Base-by-base conservation (phyloP, 345 rosid species). In the Psidium friedrichsthalianum region DNA sequence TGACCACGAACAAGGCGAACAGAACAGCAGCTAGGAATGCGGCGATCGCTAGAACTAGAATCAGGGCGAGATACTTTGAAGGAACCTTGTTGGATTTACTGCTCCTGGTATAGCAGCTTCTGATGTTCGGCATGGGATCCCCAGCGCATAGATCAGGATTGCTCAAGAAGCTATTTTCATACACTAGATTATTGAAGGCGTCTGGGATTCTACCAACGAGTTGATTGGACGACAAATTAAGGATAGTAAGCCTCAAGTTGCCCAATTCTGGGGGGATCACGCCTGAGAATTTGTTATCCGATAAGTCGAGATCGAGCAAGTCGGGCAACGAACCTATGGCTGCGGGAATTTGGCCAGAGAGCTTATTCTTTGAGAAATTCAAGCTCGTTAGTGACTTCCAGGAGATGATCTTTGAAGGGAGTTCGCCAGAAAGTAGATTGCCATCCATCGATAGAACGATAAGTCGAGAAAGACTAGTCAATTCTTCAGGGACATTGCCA, bases 251-350 rank as follows among this genome's bases (percentile, higher is more conserved):
- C 91, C 24, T 88, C 86, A 95, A 3, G 8, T 85, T 87, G 64
- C 95, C 95, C 11, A 95, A 52, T 87, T 92, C 92, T 21, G 88
- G 89, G 11, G 98, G 96, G 64, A 95, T 95, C 89, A 81, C 74
- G 15, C 99, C 97, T 36, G 95, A 91, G 44, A 97, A 85, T 84
- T 92, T 90, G 86, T 97, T 97, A 14, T 87, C 90, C 14, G 99
- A 95, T 83, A 97, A 86, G 86, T 96, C 98, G 56, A 96, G 89
- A 83, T 88, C 69, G 6, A 86, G 52, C 83, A 94, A 86, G 42
- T 83, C 86, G 5, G 95, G 95, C 83, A 96, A 90, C 24, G 90
- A 93, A 22, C 95, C 98, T 22, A 95, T 25, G 6, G 87, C 94
- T 5, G 74, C 88, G 47, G 98, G 98, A 83, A 96, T 95, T 74